Evolutionary conservation across 805 yeast species (phyloP).

Genomic region (Candida berthetii): DNA sequence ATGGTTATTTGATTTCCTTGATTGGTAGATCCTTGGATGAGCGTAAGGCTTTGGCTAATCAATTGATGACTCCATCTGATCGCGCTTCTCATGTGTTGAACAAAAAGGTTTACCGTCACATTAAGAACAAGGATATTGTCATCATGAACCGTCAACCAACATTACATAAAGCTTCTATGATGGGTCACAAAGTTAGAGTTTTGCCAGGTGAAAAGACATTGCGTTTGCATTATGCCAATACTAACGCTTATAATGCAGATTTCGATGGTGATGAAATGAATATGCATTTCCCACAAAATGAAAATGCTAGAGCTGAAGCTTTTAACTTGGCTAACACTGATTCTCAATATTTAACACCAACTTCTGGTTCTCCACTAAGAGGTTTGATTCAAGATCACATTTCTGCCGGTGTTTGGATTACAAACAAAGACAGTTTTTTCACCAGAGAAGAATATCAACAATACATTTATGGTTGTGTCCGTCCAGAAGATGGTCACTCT

Average conservation of each 20-base stretch:
- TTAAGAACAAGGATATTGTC: slow-evolving; percentile 91
- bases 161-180: slow-evolving; percentile 98
- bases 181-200: slow-evolving; percentile 98
- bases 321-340: slow-evolving; percentile 93
- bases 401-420: slow-evolving; percentile 98
- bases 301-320: slow-evolving; percentile 96
- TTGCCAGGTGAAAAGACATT: slow-evolving; percentile 96
- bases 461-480: slow-evolving; percentile 83
- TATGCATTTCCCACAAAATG: slow-evolving; percentile 98
- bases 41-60: slow-evolving; percentile 92
- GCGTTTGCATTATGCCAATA: slow-evolving; percentile 95
- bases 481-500: slow-evolving; percentile 97
- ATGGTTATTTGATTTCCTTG: slow-evolving; percentile 76
- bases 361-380: slow-evolving; percentile 97
- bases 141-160: slow-evolving; percentile 99
- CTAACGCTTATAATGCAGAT: slow-evolving; percentile 98
- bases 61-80: slow-evolving; percentile 75
- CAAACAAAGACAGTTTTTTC: slow-evolving; percentile 87
- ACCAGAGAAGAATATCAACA: slow-evolving; percentile 91
- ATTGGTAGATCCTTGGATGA: slow-evolving; percentile 90
- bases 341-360: slow-evolving; percentile 95
- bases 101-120: slow-evolving; percentile 93
- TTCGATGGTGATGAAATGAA: slow-evolving; percentile 99
- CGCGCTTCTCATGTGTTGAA: slow-evolving; percentile 57
- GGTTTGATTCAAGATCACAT: slow-evolving; percentile 99